Evolutionary conservation across 164 flowering plant genomes (phyloP).

Genomic region (Akebia trifoliata): DNA sequence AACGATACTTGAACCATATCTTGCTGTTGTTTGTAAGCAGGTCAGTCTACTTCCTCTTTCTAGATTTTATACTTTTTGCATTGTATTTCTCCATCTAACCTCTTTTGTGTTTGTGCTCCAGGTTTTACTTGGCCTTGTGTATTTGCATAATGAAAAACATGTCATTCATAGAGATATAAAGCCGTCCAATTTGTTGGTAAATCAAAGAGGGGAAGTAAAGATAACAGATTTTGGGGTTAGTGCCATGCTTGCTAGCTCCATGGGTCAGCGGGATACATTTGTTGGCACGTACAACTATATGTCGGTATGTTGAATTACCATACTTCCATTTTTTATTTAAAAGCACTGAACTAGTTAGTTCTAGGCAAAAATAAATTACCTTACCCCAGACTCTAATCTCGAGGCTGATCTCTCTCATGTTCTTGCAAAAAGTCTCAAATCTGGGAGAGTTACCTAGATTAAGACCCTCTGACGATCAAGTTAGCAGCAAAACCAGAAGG

Average conservation of each 20-base stretch:
- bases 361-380: no score
- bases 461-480: no score
- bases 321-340: neutral
- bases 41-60: constrained; percentile 24
- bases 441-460: no score
- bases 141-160: constrained; percentile 88
- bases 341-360: neutral
- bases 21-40: constrained; percentile 94
- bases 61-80: neutral
- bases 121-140: constrained; percentile 91
- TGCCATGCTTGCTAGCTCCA: constrained; percentile 80
- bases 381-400: no score
- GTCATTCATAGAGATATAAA: constrained; percentile 96
- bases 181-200: constrained; percentile 92
- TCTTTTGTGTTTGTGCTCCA: constrained; percentile 22
- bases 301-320: constrained; percentile 62
- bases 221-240: constrained; percentile 99
- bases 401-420: no score
- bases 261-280: constrained; percentile 95
- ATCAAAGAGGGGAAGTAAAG: constrained; percentile 92
- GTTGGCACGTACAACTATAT: constrained; percentile 98
- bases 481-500: no score
- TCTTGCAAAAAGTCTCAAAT: no score
- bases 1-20: constrained; percentile 95
- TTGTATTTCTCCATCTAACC: neutral